Base-by-base conservation (phyloP, 208 protist species). In the Crithidia thermophila region DNA sequence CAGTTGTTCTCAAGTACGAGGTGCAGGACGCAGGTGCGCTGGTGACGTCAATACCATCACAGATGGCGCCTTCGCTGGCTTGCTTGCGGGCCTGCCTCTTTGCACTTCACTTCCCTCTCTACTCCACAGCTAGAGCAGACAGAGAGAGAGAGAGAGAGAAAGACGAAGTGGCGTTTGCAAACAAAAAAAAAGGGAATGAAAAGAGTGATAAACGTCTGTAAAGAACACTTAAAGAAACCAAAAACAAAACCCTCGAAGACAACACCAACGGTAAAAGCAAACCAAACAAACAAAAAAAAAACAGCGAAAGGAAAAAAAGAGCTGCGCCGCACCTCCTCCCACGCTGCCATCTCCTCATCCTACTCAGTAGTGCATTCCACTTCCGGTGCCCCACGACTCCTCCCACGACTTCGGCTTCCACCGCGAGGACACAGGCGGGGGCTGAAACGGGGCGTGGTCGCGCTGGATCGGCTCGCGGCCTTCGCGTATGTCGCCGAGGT, bases 331-430 rank as follows among this genome's bases (percentile, higher is more conserved):
- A 21, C 39, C 18, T 4, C 52, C 25, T 13, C 16, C 36, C 55
- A 72, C 39, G 66, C 51, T 55, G 23, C n/a, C 31, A 46, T 16
- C 6, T 33, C 3, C 34, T 20, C 42, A 46, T 30, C 14, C 33
- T 43, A 9, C 30, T 69, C 51, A 72, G 66, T 78, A 77, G 27
- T 69, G 55, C 52, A 84, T 64, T 3, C 90, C 90, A 27, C 69
- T 76, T 2, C 86, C 87, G 3, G 91, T 91, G 7, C 91, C 91
- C 91, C 91, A 96, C 55, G 86, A 33, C 64, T 96, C 91, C 62
- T 94, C 86, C 88, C 87, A 96, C 75, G 82, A 93, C 71, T 93
- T 93, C n/a, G 91, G 91, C 63, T 91, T 88, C 86, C 87, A 96
- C 25, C 88, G 83, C n/a, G 80, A 72, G 2, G 85, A 93, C n/a